Evolutionary conservation across 2,329 filamentous ascomycete genomes (phyloP), one percentile per base, ranked within the genome.

Genomic region (Epichloe uncinata): DNA sequence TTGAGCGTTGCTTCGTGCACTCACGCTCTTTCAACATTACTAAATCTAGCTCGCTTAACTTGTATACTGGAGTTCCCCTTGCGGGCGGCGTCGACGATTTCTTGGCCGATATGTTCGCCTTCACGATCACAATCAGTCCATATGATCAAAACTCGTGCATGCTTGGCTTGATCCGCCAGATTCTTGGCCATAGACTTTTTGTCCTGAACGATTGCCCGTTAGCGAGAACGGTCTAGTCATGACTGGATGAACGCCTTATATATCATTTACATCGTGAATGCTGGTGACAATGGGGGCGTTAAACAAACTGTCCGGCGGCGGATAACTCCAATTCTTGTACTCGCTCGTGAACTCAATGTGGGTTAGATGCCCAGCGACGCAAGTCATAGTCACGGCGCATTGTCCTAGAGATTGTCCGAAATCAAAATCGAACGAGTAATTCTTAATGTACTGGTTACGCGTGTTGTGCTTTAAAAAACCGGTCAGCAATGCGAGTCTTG

Each of bases 91-190:
- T 85, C 78, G 42, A 88, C 82, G 53, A 98, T 91, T 65, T 98
- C 91, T 38, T 85, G 77, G 6, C 93, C 93, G 57, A 98, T 98
- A 62, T 97, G 86, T 65, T 98, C 93, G 36, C 93, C 93, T 73
- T 98, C 93, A 50, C 90, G 82, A 73, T 98, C 93, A 67, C 93
- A 97, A 74, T 98, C 93, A 0, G 93, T 98, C 93, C 93, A 98
- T 58, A 98, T 96, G 66, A 94, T 91, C 34, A 98, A 73, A 12
- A 83, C 80, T 50, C 75, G 78, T n/a, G 82, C 76, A 62, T 78
- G 77, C 53, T 77, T 77, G 16, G 93, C 91, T 65, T 95, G 84
- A 1, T 77, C 71, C 57, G 84, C 79, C 60, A 98, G 93, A 61
- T 98, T 98, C 34, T 82, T 75, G 9, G 90, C 89, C 54, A 98